These are phyloP conservation scores for Arthrocladium fulminans DNA, from an alignment of 2,329 filamentous ascomycete genomes.

Conservation along the genomic window DNA sequence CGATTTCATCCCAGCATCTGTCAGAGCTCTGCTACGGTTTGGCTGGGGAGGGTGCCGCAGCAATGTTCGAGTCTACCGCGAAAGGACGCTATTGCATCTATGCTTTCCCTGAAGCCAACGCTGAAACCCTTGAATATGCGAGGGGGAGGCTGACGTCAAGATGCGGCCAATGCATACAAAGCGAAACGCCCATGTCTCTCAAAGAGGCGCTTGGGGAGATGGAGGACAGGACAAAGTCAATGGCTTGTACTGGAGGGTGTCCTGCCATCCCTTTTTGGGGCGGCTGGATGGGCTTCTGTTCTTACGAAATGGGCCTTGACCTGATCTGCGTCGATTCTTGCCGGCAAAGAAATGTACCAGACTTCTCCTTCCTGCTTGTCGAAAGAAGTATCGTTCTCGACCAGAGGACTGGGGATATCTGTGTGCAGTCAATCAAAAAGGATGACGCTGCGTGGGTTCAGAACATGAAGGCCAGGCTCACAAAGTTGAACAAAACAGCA, in stretches of 20 bases:
- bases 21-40: conserved; percentile 1
- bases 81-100: conserved; percentile 64
- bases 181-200: neutral
- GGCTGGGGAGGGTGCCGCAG: conserved; percentile 12
- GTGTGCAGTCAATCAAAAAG: conserved; percentile 57
- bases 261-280: conserved; percentile 58
- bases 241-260: conserved; percentile 26
- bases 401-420: conserved; percentile 52
- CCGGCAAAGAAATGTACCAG: conserved; percentile 44
- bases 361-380: conserved; percentile 68
- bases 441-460: conserved; percentile 42
- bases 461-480: conserved; percentile 22
- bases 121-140: conserved; percentile 5
- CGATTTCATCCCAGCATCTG: neutral
- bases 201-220: conserved; percentile 17
- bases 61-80: conserved; percentile 31
- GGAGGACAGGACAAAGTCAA: conserved; percentile 31
- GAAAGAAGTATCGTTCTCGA: conserved; percentile 71
- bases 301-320: conserved; percentile 63
- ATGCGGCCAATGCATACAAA: neutral
- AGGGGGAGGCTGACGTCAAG: neutral
- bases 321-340: conserved; percentile 24
- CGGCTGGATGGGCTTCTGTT: conserved; percentile 74
- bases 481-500: neutral
- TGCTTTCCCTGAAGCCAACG: conserved; percentile 48